phyloP scores from a whole-genome alignment of 2,329 filamentous ascomycete genomes.

The Xenosphaeropsis pyriputrescens region DNA sequence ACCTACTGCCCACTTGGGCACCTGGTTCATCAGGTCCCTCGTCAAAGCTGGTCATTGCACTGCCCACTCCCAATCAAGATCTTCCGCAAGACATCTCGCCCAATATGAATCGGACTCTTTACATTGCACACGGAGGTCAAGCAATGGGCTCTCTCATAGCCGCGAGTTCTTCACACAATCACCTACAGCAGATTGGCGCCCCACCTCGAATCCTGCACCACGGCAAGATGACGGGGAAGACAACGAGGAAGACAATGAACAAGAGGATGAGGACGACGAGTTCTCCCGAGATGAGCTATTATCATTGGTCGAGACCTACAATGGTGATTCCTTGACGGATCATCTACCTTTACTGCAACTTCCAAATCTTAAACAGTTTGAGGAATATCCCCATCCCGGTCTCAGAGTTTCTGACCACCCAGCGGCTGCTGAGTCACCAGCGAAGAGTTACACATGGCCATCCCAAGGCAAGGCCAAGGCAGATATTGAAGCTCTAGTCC shows the following conservation, averaged over 20 bases:
- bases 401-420: conserved; percentile 32
- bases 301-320: conserved; percentile 33
- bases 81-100: conserved; percentile 4
- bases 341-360: conserved; percentile 35
- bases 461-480: conserved; percentile 11
- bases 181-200: no score
- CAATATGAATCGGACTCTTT: not conserved
- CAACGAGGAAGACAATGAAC: conserved; percentile 1
- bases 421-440: conserved; percentile 25
- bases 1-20: conserved; percentile 8
- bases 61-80: conserved; percentile 7
- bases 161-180: no score
- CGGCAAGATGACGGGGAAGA: conserved; percentile 1
- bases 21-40: conserved; percentile 18
- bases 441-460: conserved; percentile 14
- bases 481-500: conserved; percentile 8
- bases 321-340: conserved; percentile 32
- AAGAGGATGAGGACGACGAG: not conserved
- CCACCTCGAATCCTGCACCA: no score
- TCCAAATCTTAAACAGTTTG: conserved; percentile 27
- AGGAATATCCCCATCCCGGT: conserved; percentile 27
- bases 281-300: conserved; percentile 28
- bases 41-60: conserved; percentile 13
- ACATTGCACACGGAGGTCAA: no score
- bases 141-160: no score